Evolutionary conservation across 805 yeast genomes (phyloP), one percentile per base, ranked within the genome.

Genomic region (Candida patagonica): DNA sequence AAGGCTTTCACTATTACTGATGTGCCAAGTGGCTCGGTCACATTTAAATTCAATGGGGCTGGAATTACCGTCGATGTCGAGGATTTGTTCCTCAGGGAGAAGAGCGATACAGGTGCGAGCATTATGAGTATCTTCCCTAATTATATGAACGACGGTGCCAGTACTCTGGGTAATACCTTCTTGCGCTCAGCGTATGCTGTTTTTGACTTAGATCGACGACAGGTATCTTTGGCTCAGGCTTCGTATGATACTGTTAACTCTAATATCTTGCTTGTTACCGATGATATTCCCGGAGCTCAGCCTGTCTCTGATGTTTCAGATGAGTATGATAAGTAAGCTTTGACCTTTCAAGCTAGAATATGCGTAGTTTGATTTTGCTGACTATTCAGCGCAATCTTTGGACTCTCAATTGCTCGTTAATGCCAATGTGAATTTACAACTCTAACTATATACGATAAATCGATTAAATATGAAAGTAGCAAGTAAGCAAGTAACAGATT

Each of bases 141-240:
- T 26, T 4, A 12, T 8, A 23, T 23, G 32, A 10, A 10, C 15
- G 24, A 17, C 12, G 35, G 33, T 22, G 29, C 20, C 27, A 24
- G 29, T 26, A 65, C 77, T 36, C 62, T 81, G 25, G 89, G 89
- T 10, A 86, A 79, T 53, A 68, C 71, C 35, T 71, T 81, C 53
- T 60, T 81, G 45, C 65, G 83, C 37, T 68, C 72, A 31, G 80
- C 78, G 3, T 82, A 80, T 53, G 70, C 73, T 21, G 85, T 78
- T n/a, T 78, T 70, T 56, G 82, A 82, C 55, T 61, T 79, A 37
- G 84, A 78, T 13, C 70, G 68, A 48, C 57, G 56, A 37, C 66
- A 73, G 49, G 62, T 80, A 26, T 73, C 80, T 0, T 44, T 81
- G 41, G 86, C 78, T 8, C 71, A 66, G 45, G 66, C 71, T 15